These are phyloP conservation scores for Ceratobasidium sp. DNA, from an alignment of 1,284 basidiomycete genomes.

Conservation along the genomic window DNA sequence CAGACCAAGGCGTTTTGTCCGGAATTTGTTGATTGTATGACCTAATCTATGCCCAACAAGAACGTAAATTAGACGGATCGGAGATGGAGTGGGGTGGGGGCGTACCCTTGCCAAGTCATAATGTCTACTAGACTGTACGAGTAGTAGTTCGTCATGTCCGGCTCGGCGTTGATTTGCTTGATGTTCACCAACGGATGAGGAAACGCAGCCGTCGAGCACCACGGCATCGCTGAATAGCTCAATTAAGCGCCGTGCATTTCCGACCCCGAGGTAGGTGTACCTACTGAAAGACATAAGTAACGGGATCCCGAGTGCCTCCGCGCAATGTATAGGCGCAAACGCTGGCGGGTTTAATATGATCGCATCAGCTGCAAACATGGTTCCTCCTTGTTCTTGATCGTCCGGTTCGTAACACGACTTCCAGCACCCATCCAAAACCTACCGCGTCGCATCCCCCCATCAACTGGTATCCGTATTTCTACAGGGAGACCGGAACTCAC, in stretches of 20 bases:
- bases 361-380: constrained; percentile 69
- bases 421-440: constrained; percentile 75
- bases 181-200: constrained; percentile 74
- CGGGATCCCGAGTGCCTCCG: constrained; percentile 73
- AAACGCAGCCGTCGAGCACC: constrained; percentile 72
- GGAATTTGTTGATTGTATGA: constrained; percentile 72
- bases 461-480: no score
- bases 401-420: constrained; percentile 65
- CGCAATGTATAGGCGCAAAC: constrained; percentile 74
- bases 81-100: constrained; percentile 39
- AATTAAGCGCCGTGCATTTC: no score
- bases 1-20: constrained; percentile 66
- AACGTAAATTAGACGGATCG: constrained; percentile 12
- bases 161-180: constrained; percentile 61
- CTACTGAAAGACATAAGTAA: constrained; percentile 69
- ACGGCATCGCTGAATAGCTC: constrained; percentile 71
- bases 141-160: constrained; percentile 68
- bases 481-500: constrained; percentile 45
- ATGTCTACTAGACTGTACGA: constrained; percentile 69
- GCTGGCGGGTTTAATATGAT: constrained; percentile 75
- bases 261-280: constrained; percentile 52
- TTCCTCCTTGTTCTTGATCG: constrained; percentile 58
- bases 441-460: constrained; percentile 9
- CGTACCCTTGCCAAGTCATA: constrained; percentile 70
- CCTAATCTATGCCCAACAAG: constrained; percentile 61